Percentiles rank a stretch among this genome's conserved stretches.
These are phyloP conservation scores for Rhipidocladum racemiflorum DNA, from an alignment of 176 grass and related monocot genomes.

Conservation along the genomic window DNA sequence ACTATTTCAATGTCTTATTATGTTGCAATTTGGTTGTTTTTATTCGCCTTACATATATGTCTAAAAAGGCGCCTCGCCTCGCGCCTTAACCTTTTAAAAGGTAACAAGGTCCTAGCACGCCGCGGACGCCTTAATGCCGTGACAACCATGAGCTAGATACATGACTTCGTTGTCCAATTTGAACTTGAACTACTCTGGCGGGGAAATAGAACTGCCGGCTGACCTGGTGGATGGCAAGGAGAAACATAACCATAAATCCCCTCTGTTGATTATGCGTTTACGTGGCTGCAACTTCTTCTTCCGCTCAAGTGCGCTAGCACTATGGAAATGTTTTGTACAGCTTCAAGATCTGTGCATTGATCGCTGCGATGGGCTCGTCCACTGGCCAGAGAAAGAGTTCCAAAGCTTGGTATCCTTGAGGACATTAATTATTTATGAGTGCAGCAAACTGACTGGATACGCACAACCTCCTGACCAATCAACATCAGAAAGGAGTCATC, in stretches of 20 bases:
- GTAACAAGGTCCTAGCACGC: too few species aligned
- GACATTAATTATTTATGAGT: neutral
- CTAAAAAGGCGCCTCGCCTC: too few species aligned
- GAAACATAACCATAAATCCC: neutral
- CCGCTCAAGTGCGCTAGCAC: neutral
- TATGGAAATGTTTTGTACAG: neutral
- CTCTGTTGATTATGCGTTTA: neutral
- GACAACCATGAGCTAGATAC: too few species aligned
- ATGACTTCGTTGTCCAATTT: too few species aligned
- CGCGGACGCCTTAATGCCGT: too few species aligned
- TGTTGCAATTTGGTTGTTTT: too few species aligned
- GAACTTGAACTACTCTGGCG: too few species aligned
- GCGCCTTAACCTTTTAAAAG: too few species aligned
- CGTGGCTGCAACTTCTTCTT: neutral
- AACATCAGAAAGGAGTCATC: neutral
- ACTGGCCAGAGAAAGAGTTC: neutral
- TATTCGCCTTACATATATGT: too few species aligned
- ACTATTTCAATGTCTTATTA: too few species aligned
- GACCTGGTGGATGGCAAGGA: neutral
- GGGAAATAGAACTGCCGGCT: neutral
- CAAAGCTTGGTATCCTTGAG: constrained; percentile 3
- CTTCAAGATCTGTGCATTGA: neutral
- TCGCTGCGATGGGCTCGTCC: neutral
- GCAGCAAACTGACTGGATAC: neutral
- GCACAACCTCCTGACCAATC: too few species aligned